Percentiles rank a stretch among this genome's conserved stretches.
phyloP scores from a whole-genome alignment of 768 basidiomycete genomes.

The Phallus indusiatus region DNA sequence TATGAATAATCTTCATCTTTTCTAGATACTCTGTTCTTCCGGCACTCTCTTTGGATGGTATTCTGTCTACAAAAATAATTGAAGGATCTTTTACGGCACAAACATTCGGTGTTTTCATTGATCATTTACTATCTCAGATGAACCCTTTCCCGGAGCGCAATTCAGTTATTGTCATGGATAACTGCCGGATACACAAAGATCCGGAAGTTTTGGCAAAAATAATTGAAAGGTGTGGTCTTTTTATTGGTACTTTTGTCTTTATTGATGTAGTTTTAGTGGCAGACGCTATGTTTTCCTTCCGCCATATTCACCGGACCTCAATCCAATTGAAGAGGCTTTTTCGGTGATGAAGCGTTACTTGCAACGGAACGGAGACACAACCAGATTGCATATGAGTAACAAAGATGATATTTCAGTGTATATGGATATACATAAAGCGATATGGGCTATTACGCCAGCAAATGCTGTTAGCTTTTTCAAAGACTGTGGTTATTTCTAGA shows the following conservation, averaged over 20 bases:
- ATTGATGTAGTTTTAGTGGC: neutral
- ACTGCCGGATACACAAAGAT: conserved; percentile 11
- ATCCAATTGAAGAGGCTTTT: conserved; percentile 33
- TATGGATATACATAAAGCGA: no score
- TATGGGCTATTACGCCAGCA: no score
- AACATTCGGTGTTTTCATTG: conserved; percentile 16
- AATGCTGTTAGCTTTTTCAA: no score
- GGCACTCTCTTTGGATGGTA: conserved; percentile 18
- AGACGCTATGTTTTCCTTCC: conserved; percentile 20
- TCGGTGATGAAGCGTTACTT: conserved; percentile 26
- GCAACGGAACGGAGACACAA: conserved; percentile 14
- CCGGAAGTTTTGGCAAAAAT: conserved; percentile 5
- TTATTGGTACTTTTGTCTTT: neutral
- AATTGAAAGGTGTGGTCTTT: neutral
- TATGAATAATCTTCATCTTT: neutral
- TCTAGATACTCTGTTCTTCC: conserved; percentile 21
- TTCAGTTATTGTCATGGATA: conserved; percentile 11
- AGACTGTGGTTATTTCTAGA: no score
- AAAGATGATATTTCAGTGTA: no score
- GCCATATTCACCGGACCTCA: conserved; percentile 31
- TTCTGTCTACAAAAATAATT: conserved; percentile 14
- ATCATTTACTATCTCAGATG: conserved; percentile 13
- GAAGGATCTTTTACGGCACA: conserved; percentile 15
- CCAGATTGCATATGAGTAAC: neutral
- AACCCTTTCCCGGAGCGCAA: conserved; percentile 7